A percentile compares a stretch with the other conserved stretches of the same genome.
phyloP scores from a whole-genome alignment of 495 filamentous ascomycete genomes.

The Bathelium albidoporum region DNA sequence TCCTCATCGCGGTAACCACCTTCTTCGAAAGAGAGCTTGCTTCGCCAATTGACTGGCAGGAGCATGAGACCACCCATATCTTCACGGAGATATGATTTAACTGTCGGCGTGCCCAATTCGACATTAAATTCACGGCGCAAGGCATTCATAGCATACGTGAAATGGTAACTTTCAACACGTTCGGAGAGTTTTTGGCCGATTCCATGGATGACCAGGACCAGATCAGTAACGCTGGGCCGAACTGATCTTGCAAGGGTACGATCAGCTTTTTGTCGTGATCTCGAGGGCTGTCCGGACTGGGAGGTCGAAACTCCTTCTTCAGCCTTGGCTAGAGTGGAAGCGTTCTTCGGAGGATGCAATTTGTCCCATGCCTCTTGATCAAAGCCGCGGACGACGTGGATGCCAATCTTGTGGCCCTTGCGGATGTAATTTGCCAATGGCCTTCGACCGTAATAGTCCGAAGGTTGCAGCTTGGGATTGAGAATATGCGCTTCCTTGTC shows the following conservation, averaged over 20 bases:
- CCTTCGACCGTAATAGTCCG: conserved; percentile 62
- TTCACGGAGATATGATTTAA: conserved; percentile 62
- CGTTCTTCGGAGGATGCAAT: conserved; percentile 54
- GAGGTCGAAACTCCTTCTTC: conserved; percentile 35
- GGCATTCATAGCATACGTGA: conserved; percentile 87
- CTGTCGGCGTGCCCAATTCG: conserved; percentile 61
- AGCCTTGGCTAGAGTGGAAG: conserved; percentile 37
- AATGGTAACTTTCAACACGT: conserved; percentile 89
- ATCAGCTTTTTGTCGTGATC: conserved; percentile 25
- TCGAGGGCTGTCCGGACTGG: conserved; percentile 24
- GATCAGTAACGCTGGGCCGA: conserved; percentile 66
- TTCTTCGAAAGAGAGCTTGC: conserved; percentile 74
- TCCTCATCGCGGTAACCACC: conserved; percentile 42
- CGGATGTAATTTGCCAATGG: conserved; percentile 72
- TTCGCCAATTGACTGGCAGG: conserved; percentile 80
- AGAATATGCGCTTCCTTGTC: conserved; percentile 64
- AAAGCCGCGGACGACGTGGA: conserved; percentile 82
- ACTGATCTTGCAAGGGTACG: conserved; percentile 43
- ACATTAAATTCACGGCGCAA: conserved; percentile 81
- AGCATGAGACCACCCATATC: conserved; percentile 65
- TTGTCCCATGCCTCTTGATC: conserved; percentile 65
- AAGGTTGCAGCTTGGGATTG: conserved; percentile 68
- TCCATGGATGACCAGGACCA: conserved; percentile 84
- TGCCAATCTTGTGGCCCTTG: conserved; percentile 70
- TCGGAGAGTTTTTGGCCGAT: conserved; percentile 97